phyloP scores from a whole-genome alignment of 306 rosid genomes.

The Echinosophora koreensis region DNA sequence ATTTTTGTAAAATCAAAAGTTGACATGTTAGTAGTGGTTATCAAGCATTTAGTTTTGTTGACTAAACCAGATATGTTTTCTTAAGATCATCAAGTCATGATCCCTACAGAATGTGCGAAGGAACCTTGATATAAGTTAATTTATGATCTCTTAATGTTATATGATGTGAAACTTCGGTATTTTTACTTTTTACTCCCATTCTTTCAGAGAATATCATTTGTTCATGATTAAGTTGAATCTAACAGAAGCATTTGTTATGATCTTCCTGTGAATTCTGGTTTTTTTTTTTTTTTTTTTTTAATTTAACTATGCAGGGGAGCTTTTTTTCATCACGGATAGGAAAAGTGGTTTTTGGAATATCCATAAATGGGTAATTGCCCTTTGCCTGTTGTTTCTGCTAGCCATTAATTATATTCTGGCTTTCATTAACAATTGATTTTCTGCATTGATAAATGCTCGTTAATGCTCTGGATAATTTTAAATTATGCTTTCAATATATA shows the following conservation, averaged over 20 bases:
- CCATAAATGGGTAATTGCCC: constrained; percentile 84
- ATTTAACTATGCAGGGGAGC: constrained; percentile 76
- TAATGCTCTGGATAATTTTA: constrained; percentile 17
- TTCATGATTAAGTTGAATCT: constrained; percentile 14
- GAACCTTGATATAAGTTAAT: constrained; percentile 20
- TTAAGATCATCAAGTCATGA: constrained; percentile 4
- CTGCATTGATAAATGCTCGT: not conserved
- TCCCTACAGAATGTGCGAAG: not conserved
- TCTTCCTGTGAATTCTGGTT: constrained; percentile 23
- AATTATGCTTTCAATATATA: not conserved
- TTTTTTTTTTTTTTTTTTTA: constrained; percentile 14
- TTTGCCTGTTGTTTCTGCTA: constrained; percentile 21
- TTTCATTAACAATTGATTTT: constrained; percentile 26
- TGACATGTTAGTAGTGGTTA: not conserved
- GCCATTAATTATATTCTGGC: not conserved
- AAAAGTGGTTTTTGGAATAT: constrained; percentile 91
- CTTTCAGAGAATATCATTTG: constrained; percentile 5
- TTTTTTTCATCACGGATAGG: constrained; percentile 86
- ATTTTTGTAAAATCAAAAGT: constrained; percentile 13
- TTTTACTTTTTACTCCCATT: constrained; percentile 8
- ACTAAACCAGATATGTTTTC: not conserved
- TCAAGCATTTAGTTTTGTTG: constrained; percentile 32
- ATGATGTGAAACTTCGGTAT: not conserved
- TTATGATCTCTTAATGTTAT: constrained; percentile 20
- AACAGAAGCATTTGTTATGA: constrained; percentile 30